Conservation (phyloP, 371 early-diverging fungal genomes). For the Apophysomyces trapeziformis region DNA sequence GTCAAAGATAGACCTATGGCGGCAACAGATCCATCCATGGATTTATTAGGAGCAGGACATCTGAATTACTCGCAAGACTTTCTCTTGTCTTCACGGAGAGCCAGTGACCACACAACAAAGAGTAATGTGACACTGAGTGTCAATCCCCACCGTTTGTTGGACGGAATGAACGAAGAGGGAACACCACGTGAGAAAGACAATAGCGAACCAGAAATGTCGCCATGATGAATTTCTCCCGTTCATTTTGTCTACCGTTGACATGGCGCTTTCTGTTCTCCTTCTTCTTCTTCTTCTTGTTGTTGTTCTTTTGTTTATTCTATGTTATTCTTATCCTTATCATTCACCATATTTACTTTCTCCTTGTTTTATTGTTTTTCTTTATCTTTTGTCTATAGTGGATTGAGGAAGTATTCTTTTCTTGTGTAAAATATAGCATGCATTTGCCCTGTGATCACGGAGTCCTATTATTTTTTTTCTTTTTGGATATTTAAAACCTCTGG, state of each 20-base stretch:
- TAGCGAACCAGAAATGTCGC: not conserved
- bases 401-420: not conserved
- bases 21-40: not conserved
- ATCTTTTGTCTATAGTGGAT: slow-evolving; percentile 5
- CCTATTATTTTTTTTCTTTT: not conserved
- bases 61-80: slow-evolving; percentile 8
- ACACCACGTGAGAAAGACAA: not conserved
- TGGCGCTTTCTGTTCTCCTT: not conserved
- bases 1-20: not conserved
- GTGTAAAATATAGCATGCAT: not conserved
- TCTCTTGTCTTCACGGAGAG: slow-evolving; percentile 4
- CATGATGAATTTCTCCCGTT: too few species aligned
- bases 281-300: not conserved
- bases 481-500: not conserved
- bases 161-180: not conserved
- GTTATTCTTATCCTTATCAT: too few species aligned
- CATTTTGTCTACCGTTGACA: not conserved
- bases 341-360: not conserved
- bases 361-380: slow-evolving; percentile 9
- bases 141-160: not conserved
- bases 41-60: not conserved
- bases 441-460: not conserved
- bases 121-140: slow-evolving; percentile 2
- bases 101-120: slow-evolving; percentile 8
- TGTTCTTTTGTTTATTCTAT: too few species aligned